Evolutionary conservation across 106 monocot species (phyloP).

Genomic region (Narthecium ossifragum): DNA sequence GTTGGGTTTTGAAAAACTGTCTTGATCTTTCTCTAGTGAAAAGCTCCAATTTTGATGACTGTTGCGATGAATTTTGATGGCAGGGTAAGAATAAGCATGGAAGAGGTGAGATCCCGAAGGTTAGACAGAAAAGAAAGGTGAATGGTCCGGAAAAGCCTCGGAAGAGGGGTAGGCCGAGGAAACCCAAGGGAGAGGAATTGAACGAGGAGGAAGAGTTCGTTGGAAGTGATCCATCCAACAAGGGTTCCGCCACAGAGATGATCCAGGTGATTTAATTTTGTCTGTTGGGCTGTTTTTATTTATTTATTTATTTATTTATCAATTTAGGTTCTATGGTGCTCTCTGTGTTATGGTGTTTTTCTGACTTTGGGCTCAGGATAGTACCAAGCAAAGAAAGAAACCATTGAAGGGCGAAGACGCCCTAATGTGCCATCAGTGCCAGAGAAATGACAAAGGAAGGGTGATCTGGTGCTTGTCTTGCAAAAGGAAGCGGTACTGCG

Average conservation of each 20-base stretch:
- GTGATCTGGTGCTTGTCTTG: conserved; percentile 27
- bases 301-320: background rate
- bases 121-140: background rate
- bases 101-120: background rate
- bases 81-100: background rate
- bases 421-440: conserved; percentile 39
- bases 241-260: background rate
- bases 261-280: background rate
- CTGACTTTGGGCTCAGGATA: background rate
- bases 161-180: background rate
- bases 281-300: background rate
- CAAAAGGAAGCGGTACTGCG: conserved; percentile 26
- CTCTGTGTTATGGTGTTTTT: background rate
- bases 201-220: background rate
- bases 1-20: too few species aligned
- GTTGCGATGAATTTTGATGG: background rate
- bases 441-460: conserved; percentile 30
- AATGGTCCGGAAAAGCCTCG: background rate
- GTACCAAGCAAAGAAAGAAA: conserved; percentile 21
- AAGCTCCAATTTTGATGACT: background rate
- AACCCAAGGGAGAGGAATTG: background rate
- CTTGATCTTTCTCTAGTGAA: too few species aligned
- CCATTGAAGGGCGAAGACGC: conserved; percentile 17
- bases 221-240: background rate
- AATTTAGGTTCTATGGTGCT: too few species aligned